phyloP scores from a whole-genome alignment of 2,329 filamentous ascomycete genomes.

The Cordyceps farinosa region DNA sequence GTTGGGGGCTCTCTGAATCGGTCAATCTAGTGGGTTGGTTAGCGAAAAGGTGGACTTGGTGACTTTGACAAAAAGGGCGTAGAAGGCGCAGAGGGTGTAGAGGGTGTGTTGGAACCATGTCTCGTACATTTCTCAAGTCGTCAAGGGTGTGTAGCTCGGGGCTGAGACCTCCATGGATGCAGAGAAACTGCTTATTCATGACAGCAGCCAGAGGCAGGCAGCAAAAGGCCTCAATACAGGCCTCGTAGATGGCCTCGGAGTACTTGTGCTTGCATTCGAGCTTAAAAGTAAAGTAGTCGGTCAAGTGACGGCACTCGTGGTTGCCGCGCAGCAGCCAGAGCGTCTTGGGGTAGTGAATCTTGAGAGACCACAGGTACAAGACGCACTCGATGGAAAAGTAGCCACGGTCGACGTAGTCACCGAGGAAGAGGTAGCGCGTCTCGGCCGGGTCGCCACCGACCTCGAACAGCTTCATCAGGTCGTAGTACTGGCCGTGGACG shows the following conservation, averaged over 20 bases:
- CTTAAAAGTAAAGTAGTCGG: conserved; percentile 99
- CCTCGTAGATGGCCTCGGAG: conserved; percentile 91
- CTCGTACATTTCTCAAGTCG: conserved; percentile 77
- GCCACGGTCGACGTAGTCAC: conserved; percentile 95
- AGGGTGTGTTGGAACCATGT: neutral
- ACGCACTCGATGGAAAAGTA: conserved; percentile 99
- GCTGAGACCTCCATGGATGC: conserved; percentile 94
- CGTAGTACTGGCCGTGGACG: conserved; percentile 98
- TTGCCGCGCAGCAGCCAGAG: conserved; percentile 97
- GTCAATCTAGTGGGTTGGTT: conserved; percentile 60
- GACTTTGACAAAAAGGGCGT: too few species aligned
- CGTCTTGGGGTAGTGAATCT: conserved; percentile 98
- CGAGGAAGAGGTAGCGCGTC: conserved; percentile 93
- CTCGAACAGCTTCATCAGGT: conserved; percentile 99
- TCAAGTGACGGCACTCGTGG: conserved; percentile 97
- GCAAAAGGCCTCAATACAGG: conserved; percentile 98
- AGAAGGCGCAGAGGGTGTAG: too few species aligned
- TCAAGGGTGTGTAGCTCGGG: conserved; percentile 95
- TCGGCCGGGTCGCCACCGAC: conserved; percentile 95
- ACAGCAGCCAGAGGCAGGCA: conserved; percentile 86
- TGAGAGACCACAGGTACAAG: conserved; percentile 93
- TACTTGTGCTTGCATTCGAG: conserved; percentile 99
- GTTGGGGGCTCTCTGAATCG: conserved; percentile 97
- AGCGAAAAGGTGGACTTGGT: conserved; percentile 2
- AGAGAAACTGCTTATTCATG: conserved; percentile 99